Conservation (phyloP, 2,329 filamentous ascomycete species). For the Coniosporium tulheliwenetii region DNA sequence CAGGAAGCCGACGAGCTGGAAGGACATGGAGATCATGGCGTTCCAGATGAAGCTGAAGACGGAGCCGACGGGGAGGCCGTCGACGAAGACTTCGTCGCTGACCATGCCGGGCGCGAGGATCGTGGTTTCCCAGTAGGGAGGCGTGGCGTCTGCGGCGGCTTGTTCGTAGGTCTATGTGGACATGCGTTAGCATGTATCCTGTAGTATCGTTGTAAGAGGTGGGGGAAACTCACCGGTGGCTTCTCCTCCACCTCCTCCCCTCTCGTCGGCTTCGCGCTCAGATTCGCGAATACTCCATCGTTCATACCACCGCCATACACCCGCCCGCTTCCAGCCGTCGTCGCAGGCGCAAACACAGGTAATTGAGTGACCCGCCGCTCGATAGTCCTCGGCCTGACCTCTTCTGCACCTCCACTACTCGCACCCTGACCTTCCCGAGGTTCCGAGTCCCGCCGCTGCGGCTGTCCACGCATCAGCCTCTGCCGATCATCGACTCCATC, state of each 20-base stretch:
- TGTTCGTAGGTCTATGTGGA: slow-evolving; percentile 76
- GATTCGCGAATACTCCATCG: slow-evolving; percentile 91
- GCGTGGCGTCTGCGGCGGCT: slow-evolving; percentile 87
- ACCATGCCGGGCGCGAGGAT: slow-evolving; percentile 89
- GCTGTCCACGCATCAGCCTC: slow-evolving; percentile 61
- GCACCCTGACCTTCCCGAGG: slow-evolving; percentile 1
- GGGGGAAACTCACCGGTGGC: slow-evolving; percentile 58
- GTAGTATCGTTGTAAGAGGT: neutral
- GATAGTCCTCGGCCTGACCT: slow-evolving; percentile 17
- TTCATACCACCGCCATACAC: slow-evolving; percentile 58
- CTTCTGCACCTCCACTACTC: too few relatives aligned
- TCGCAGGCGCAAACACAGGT: slow-evolving; percentile 30
- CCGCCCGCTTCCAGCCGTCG: slow-evolving; percentile 24
- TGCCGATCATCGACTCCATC: slow-evolving; percentile 69
- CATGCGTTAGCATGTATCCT: slow-evolving; percentile 18
- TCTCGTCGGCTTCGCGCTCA: slow-evolving; percentile 76
- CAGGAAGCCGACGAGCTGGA: slow-evolving; percentile 92
- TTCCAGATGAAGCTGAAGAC: slow-evolving; percentile 85
- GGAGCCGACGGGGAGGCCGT: slow-evolving; percentile 83
- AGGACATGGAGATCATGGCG: slow-evolving; percentile 92
- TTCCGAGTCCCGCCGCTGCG: slow-evolving; percentile 5
- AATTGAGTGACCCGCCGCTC: slow-evolving; percentile 37
- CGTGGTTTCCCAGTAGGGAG: slow-evolving; percentile 98
- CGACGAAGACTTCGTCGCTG: slow-evolving; percentile 91
- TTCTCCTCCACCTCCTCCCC: slow-evolving; percentile 75